These are phyloP conservation scores for Agastache rugosa DNA, from an alignment of 257 asterid genomes.

Conservation along the genomic window DNA sequence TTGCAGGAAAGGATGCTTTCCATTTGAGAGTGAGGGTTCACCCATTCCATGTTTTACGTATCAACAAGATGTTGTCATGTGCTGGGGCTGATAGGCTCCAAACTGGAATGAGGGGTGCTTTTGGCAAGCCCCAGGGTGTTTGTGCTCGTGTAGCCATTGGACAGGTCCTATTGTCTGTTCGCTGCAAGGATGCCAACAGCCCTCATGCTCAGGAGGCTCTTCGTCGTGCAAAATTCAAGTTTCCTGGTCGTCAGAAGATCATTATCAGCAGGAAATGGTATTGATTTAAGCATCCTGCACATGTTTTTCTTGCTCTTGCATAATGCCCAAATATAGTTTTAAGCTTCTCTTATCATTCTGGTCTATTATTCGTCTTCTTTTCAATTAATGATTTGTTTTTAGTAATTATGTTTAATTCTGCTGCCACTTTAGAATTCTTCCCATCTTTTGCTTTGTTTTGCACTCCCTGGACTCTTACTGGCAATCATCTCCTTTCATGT, in stretches of 20 bases:
- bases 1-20: conserved; percentile 15
- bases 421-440: too few relatives aligned
- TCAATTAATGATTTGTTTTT: too few relatives aligned
- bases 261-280: conserved; percentile 29
- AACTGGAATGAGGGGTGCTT: conserved; percentile 19
- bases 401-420: too few relatives aligned
- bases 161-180: not conserved
- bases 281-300: not conserved
- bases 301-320: not conserved
- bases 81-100: conserved; percentile 28
- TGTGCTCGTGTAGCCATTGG: conserved; percentile 25
- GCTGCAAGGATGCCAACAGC: conserved; percentile 21
- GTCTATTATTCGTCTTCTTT: too few relatives aligned
- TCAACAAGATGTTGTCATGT: conserved; percentile 18
- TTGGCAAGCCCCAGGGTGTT: conserved; percentile 26
- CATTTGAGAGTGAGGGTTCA: conserved; percentile 14
- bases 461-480: too few relatives aligned
- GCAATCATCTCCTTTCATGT: not conserved
- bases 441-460: too few relatives aligned
- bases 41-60: conserved; percentile 11
- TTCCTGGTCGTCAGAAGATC: conserved; percentile 26
- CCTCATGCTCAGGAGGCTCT: conserved; percentile 21
- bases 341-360: not conserved
- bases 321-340: not conserved
- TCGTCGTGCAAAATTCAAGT: conserved; percentile 15